Evolutionary conservation across 345 rosid species (phyloP), one percentile per base, ranked within the genome.

Genomic region (Crucihimalaya himalaica): DNA sequence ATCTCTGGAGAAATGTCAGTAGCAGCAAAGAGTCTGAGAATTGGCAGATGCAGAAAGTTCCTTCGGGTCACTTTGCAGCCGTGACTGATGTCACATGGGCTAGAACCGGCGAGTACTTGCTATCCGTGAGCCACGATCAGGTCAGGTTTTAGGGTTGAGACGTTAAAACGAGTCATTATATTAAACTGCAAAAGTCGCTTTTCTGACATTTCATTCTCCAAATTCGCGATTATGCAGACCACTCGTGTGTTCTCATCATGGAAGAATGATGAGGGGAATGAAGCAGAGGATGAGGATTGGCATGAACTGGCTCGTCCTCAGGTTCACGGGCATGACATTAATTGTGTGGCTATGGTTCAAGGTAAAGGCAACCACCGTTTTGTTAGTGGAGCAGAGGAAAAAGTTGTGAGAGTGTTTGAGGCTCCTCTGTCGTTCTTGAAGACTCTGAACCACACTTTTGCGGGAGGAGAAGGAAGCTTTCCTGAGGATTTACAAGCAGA

Each of bases 331-430:
- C 99, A 95, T 63, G 97, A 92, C 76, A 88, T 95, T 52, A 90
- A 90, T 51, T 91, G 93, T 79, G 90, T 83, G 63, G 78, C 86
- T 74, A 83, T 90, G 71, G 84, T 95, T 56, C 90, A 74, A 79
- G 99, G 92, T 66, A 84, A 85, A 78, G 96, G 96, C 37, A 92
- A 90, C 83, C 89, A 88, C 81, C 89, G 89, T 62, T 94, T 88
- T 83, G 86, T 95, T n/a, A 77, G 98, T 78, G 99, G 99, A 68
- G 97, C 99, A 52, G 99, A 92, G 65, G 96, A 95, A 86, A 95
- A 92, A 85, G 99, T 95, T 77, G 86, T 86, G 35, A 81, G 97
- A 81, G 97, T 92, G 52, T 95, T 95, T 74, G 98, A 92, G 85
- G 97, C 99, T 55, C 86, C 97, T 68, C 66, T 95, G 52, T 92